Percentiles rank a stretch among this genome's conserved stretches.
Conservation (phyloP, 2,329 filamentous ascomycete genomes). For the Botrytis sinoallii region DNA sequence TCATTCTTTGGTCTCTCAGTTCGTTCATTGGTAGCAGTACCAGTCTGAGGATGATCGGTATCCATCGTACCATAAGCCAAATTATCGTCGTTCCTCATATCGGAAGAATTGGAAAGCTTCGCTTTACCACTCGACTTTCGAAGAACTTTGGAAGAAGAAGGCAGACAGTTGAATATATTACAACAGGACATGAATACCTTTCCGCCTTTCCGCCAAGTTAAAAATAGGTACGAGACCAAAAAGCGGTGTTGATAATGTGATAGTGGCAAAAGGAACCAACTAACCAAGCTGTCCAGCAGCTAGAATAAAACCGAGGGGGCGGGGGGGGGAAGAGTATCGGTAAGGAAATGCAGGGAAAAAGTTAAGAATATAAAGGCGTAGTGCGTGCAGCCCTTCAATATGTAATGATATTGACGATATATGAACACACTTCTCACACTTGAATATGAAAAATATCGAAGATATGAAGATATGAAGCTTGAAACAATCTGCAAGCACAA, state of each 20-base stretch:
- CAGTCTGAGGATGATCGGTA: neutral
- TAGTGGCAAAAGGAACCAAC: slow-evolving; percentile 12
- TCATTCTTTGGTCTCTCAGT: slow-evolving; percentile 10
- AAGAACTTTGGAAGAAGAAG: slow-evolving; percentile 4
- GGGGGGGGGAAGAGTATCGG: slow-evolving; percentile 2
- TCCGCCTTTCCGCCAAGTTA: slow-evolving; percentile 10
- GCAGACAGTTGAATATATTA: slow-evolving; percentile 13
- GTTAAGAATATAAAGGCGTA: slow-evolving; percentile 11
- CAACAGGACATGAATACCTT: slow-evolving; percentile 15
- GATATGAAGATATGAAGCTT: slow-evolving; percentile 6
- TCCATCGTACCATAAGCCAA: slow-evolving; percentile 9
- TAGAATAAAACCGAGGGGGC: slow-evolving; percentile 3
- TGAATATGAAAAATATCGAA: neutral
- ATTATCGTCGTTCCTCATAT: slow-evolving; percentile 4
- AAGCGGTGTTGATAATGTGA: slow-evolving; percentile 11
- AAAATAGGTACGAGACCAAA: slow-evolving; percentile 9
- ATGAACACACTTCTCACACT: neutral
- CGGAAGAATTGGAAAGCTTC: slow-evolving; percentile 2
- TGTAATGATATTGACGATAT: neutral
- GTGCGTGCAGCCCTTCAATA: neutral
- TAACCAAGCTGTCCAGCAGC: slow-evolving; percentile 11
- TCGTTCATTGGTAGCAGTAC: neutral
- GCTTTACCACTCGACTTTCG: slow-evolving; percentile 3
- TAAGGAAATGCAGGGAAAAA: neutral
- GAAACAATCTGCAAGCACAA: slow-evolving; percentile 17